These are phyloP conservation scores for Pythium vanterpoolii DNA, from an alignment of 352 stramenopile genomes.

Conservation along the genomic window DNA sequence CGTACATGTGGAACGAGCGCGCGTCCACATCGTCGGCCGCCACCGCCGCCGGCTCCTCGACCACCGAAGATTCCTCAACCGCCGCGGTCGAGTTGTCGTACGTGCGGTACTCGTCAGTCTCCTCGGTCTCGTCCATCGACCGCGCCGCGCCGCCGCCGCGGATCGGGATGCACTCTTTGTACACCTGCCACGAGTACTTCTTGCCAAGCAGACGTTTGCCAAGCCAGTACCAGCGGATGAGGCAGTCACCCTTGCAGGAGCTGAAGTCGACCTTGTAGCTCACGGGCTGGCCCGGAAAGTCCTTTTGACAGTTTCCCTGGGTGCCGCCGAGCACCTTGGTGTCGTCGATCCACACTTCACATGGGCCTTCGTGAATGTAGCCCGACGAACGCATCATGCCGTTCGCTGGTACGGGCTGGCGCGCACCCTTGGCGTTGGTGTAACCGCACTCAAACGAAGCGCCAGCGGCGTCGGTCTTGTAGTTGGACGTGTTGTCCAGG, in stretches of 20 bases:
- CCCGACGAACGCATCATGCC: too few relatives aligned
- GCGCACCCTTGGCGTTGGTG: background rate
- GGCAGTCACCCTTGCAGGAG: constrained; percentile 19
- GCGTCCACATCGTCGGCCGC: background rate
- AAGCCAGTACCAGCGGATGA: constrained; percentile 27
- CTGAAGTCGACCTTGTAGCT: constrained; percentile 14
- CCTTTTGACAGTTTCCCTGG: too few relatives aligned
- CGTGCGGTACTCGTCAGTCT: too few relatives aligned
- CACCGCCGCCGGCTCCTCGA: too few relatives aligned
- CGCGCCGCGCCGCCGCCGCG: background rate
- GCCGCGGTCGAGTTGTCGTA: background rate
- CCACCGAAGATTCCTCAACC: too few relatives aligned
- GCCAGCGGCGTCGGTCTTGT: constrained; percentile 28
- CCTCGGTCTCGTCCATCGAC: background rate
- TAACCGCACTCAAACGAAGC: background rate
- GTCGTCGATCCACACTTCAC: too few relatives aligned
- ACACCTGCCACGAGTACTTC: constrained; percentile 54
- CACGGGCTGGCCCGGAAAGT: background rate
- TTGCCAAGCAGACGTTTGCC: constrained; percentile 23
- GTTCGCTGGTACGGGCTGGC: too few relatives aligned
- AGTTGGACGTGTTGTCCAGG: constrained; percentile 32
- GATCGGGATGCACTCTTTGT: constrained; percentile 43
- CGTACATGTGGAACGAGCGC: background rate
- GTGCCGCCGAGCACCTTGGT: too few relatives aligned
- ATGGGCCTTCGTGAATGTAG: too few relatives aligned